Evolutionary conservation across 495 filamentous ascomycete genomes (phyloP), one percentile per base, ranked within the genome.

Genomic region (Penicillium bialowiezense): DNA sequence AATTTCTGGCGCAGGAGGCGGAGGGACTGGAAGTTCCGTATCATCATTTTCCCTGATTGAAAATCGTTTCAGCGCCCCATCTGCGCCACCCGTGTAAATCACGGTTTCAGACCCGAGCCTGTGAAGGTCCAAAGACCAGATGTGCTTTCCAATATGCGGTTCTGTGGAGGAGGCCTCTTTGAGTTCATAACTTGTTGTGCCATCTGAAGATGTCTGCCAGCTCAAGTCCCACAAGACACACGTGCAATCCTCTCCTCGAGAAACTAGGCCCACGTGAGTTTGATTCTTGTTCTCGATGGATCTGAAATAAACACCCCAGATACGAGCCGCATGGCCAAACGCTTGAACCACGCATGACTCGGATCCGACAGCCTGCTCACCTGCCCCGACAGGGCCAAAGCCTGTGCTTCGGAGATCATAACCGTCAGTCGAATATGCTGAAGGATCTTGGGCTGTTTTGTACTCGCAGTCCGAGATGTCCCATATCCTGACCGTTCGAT

Each of bases 401-500:
- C 74, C 74, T 29, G 73, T 77, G 41, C 62, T 63, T 44, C 69
- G 63, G 13, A 75, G 62, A 21, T 69, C 68, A 40, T 71, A 70
- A 5, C 71, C 72, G 54, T 74, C 73, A 3, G 69, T 72, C 13
- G 70, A 69, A 38, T 72, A 73, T 14, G 63, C 60, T n/a, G 61
- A 66, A 24, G 45, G 64, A 38, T 72, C 68, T 12, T 64, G 32
- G 5, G 50, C 59, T 3, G 65, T 58, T 31, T 51, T 59, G 2
- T 50, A 41, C 24, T 69, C 59, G 28, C 80, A 69, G 31, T 77
- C 68, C 0, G 83, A 77, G 15, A 98, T 79, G 54, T 96, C 83
- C 95, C 95, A 97, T 0, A 97, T 68, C 24, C 90, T 75, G 23
- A 99, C 83, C 0, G 91, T 95, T 41, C 93, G 78, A 65, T 99